Base-by-base conservation (phyloP, 805 yeast genomes). In the Komagataella phaffii region DNA sequence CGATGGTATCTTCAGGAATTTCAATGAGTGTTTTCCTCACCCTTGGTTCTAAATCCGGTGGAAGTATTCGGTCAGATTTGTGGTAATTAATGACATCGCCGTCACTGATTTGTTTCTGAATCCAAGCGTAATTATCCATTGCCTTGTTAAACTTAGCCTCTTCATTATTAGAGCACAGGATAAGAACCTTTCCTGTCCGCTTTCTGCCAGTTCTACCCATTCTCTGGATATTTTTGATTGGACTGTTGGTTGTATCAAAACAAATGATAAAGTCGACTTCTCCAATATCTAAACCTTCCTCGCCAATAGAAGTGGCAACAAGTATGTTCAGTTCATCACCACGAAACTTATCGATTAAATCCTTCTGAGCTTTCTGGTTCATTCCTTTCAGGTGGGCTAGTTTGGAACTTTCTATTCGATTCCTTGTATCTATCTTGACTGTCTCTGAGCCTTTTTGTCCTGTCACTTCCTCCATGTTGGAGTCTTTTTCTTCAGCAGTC, bases 141-240 rank as follows among this genome's bases (percentile, higher is more conserved):
- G 98, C 90, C 57, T 82, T 79, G 47, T 85, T 86, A 21, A 88
- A 87, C 61, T 91, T 95, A 5, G 67, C 60, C 52, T 83, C 79
- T 65, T 93, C 99, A 56, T 80, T 80, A 10, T 84, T 76, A 7
- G 96, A 79, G 59, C 91, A 79, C 4, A 93, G 65, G 44, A 90
- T 66, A 3, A 88, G 68, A 1, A 93, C 86, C 53, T 76, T 77
- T 45, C 99, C 99, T 58, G 86, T 88, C 58, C 96, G 72, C 61
- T 88, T 88, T 67, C 99, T 82, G 17, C 99, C 99, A 0, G 99
- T 93, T 68, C 99, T 80, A 24, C 99, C 99, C 95, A 93, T 88
- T 58, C 99, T 71, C 64, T 93, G 99, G 45, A 93, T 77, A 58
- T 86, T 89, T 53, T 95, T 87, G 53, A 93, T 91, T 0, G 98